Evolutionary conservation across 2,329 filamentous ascomycete genomes (phyloP), one percentile per base, ranked within the genome.

Genomic region (Pseudogymnoascus sp.): DNA sequence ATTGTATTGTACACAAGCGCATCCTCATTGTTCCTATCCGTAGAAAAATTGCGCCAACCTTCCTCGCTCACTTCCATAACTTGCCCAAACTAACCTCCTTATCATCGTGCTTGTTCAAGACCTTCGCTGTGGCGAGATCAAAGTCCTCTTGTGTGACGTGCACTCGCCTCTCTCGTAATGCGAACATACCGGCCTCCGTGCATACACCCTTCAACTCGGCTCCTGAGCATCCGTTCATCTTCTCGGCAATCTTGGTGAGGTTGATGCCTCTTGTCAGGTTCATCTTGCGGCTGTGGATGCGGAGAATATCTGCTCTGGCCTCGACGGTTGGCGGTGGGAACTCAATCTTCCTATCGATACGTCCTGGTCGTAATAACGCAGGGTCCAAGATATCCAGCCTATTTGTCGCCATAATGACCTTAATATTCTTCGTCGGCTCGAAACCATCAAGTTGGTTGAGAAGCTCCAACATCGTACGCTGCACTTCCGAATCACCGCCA

Each of bases 131-230:
- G 35, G 94, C 94, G 66, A 99, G 83, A 76, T 99, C 94, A 75
- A 99, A 99, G 78, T 99, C 94, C 78, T 99, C 94, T 76, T 99
- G 94, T 38, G 94, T 99, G 69, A 99, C 94, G 76, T 99, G 94
- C 64, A 99, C 93, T 78, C 94, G 87, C 74, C 94, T 84, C 80
- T 99, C 94, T 70, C 94, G 87, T 67, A 99, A 82, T 12, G 94
- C 94, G 74, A 94, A 99, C 94, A 99, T 99, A 71, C 94, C 94
- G 2, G 94, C 92, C 77, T 99, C 94, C 53, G 94, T 99, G 76
- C 94, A 99, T 59, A 99, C 94, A 80, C 94, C 94, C 85, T 99
- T 99, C 70, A 99, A 79, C 78, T 99, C 94, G 62, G 94, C 94
- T 65, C 94, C 94, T 2, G 92, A 97, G 78, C 94, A 99, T 61